These are phyloP conservation scores for Eucalyptus curtisii DNA, from an alignment of 345 rosid species.

Conservation along the genomic window DNA sequence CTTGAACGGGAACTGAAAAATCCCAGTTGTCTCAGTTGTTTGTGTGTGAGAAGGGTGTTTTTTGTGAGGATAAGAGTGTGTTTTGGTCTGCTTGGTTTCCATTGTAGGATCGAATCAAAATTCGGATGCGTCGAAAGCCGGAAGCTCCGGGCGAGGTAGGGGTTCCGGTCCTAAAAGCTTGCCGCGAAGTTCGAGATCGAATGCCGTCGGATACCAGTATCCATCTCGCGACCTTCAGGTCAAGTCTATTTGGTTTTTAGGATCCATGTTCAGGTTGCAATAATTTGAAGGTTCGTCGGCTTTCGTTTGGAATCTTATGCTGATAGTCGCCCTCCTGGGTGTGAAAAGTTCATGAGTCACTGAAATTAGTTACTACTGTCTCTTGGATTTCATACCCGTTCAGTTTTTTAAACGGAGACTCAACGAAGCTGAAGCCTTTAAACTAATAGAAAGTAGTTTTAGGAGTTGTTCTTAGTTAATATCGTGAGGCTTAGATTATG, in stretches of 20 bases:
- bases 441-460: not conserved
- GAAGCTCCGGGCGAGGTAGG: conserved; percentile 21
- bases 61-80: not conserved
- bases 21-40: not conserved
- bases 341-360: not conserved
- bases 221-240: conserved; percentile 42
- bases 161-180: conserved; percentile 29
- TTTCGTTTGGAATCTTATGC: not conserved
- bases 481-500: not conserved
- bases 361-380: not conserved
- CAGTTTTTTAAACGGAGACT: not conserved
- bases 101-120: conserved; percentile 15
- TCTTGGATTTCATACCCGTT: not conserved
- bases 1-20: not conserved
- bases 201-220: conserved; percentile 32
- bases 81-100: not conserved
- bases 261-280: not conserved
- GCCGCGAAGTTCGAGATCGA: conserved; percentile 13
- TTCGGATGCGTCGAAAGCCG: conserved; percentile 5
- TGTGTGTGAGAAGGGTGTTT: not conserved
- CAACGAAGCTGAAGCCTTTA: not conserved
- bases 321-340: not conserved
- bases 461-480: not conserved
- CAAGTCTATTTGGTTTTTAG: not conserved
- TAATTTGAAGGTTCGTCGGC: not conserved